Conservation (phyloP, 2,329 filamentous ascomycete species). For the Apiospora aurea region DNA sequence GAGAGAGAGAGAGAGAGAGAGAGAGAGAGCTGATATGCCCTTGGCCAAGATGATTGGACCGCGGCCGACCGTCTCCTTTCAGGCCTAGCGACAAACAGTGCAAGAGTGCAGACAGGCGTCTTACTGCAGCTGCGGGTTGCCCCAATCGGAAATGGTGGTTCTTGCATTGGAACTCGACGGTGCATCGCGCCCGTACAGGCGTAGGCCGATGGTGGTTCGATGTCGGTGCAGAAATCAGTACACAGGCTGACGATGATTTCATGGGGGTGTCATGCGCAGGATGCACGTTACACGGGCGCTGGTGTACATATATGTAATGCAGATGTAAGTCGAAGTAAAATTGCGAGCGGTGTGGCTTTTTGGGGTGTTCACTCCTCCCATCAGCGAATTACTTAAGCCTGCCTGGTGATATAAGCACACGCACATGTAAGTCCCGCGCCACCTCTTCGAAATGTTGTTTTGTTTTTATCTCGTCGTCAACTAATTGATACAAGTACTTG, state of each 20-base stretch:
- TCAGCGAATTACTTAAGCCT: neutral
- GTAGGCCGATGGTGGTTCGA: neutral
- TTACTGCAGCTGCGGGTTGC: constrained; percentile 7
- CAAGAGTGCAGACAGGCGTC: constrained; percentile 12
- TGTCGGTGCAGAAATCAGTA: neutral
- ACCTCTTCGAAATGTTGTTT: neutral
- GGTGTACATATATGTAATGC: constrained; percentile 12
- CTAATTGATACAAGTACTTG: too few species aligned
- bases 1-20: neutral
- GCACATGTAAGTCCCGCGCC: constrained; percentile 11
- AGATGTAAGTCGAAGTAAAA: constrained; percentile 17
- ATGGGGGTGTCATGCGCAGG: constrained; percentile 10
- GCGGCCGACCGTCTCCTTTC: constrained; percentile 5
- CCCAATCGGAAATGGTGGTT: neutral
- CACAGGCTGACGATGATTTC: neutral
- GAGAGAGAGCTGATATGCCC: neutral
- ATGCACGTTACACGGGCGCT: constrained; percentile 15
- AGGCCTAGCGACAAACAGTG: neutral
- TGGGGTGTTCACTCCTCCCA: constrained; percentile 16
- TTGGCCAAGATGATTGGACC: neutral
- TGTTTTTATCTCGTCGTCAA: neutral
- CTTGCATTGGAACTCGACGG: neutral
- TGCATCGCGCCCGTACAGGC: neutral
- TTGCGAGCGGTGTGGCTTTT: constrained; percentile 8
- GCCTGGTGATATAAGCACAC: neutral